Evolutionary conservation across 306 rosid genomes (phyloP), one percentile per base, ranked within the genome.

Genomic region (Cucumis hystrix): DNA sequence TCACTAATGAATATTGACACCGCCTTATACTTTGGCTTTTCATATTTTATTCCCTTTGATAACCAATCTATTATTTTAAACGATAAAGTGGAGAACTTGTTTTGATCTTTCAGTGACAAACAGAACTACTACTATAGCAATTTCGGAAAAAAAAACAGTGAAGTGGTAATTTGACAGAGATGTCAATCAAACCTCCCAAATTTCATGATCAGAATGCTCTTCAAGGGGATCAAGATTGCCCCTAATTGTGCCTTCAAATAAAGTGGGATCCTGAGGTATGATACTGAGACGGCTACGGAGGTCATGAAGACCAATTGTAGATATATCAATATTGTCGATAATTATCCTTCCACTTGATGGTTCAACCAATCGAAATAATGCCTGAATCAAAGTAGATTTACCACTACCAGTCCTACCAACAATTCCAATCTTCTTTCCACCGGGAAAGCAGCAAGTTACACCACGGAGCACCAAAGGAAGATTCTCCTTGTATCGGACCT

Each of bases 391-490:
- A 59, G 98, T 93, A 79, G 98, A 91, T 88, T 93, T 93, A 58
- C 98, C 98, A 82, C 98, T 93, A 47, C 98, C 97, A 51, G 98
- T 91, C 47, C 97, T 90, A 39, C 98, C 98, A 80, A 93, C 97
- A 79, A 93, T 91, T 73, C 98, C 98, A 80, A 91, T 90, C 74
- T 93, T 93, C 91, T 86, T 89, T 77, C 94, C 92, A 16, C 98
- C 97, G 10, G 97, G 98, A 84, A 94, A 94, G 68, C 79, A 80
- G 86, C 97, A 91, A 61, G 90, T 86, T 82, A 94, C 57, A 66
- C 94, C 98, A 62, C 76, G 94, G 80, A 94, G 97, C 79, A 94
- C 97, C 63, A 90, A 69, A 17, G 98, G 98, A 81, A 94, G 96
- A 83, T 83, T 88, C 84, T 91, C 98, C 87, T 94, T 90, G 87